Base-by-base conservation (phyloP, 2,329 filamentous ascomycete species). In the Colletotrichum sp. region DNA sequence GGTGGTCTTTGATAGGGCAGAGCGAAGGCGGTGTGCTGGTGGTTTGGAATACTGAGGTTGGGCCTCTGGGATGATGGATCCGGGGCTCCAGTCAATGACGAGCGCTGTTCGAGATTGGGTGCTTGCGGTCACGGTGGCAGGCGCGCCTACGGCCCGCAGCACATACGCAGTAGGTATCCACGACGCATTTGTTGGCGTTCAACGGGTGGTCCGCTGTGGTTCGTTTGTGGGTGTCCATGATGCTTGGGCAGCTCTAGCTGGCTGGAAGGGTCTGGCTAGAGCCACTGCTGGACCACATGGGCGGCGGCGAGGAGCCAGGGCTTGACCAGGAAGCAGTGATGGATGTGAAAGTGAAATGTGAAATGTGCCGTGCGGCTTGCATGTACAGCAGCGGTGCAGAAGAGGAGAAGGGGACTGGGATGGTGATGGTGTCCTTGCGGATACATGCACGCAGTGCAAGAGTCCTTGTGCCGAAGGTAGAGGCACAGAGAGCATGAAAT, bases 111-210 rank as follows among this genome's bases (percentile, higher is more conserved):
- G 38, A 24, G 24, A 43, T 54, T 66, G 43, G 43, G 54, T 65
- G 54, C 57, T 62, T 65, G 57, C 65, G 55, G 65, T 55, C 57
- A 43, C 33, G 66, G 67, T 58, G 70, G 70, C 70, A 59, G 47
- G 70, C 58, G 70, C 33, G 65, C 70, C 54, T 34, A 72, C 57
- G 57, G 66, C 66, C 70, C 67, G 71, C 67, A 43, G 31, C 51
- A 21, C 5, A n/a, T 13, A 47, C 38, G 18, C 18, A n/a, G 38
- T 12, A 51, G 43, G 61, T 65, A 54, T 47, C 70, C 71, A 73
- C 67, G 54, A 38, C 33, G 18, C 61, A 70, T 57, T 36, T 47
- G 38, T 51, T 69, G 70, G 70, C 58, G 43, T 51, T 38, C 21
- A 47, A 27, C 43, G 69, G 69, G 55, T 70, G 66, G 51, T 61